Conservation (phyloP, 192 early-diverging fungal species). For the Backusella psychrophila region DNA sequence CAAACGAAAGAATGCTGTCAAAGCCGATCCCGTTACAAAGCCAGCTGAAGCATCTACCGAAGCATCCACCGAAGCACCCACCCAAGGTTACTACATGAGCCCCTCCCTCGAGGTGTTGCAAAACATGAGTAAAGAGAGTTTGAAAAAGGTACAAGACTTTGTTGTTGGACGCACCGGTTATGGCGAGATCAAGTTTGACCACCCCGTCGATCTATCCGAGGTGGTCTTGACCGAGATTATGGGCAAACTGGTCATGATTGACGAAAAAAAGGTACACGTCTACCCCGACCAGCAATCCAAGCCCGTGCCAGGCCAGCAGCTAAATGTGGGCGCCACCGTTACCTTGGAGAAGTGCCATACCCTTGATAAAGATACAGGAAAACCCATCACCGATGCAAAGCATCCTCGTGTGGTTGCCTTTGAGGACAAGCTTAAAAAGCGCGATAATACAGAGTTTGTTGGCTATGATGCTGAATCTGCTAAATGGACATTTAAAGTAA, state of each 20-base stretch:
- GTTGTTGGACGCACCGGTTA: slow-evolving; percentile 63
- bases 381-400: slow-evolving; percentile 62
- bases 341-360: slow-evolving; percentile 83
- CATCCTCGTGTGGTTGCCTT: slow-evolving; percentile 71
- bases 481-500: slow-evolving; percentile 88
- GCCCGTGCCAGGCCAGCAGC: slow-evolving; percentile 77
- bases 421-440: slow-evolving; percentile 62
- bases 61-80: neutral
- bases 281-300: slow-evolving; percentile 82
- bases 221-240: slow-evolving; percentile 61
- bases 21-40: neutral
- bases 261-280: slow-evolving; percentile 65
- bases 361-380: slow-evolving; percentile 70
- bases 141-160: slow-evolving; percentile 74
- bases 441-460: slow-evolving; percentile 77
- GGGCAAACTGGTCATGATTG: slow-evolving; percentile 75
- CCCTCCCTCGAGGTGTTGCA: slow-evolving; percentile 74
- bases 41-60: too few species aligned
- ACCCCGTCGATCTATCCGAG: slow-evolving; percentile 80
- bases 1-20: neutral
- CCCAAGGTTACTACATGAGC: slow-evolving; percentile 73
- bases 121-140: slow-evolving; percentile 64
- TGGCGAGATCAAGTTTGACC: slow-evolving; percentile 76
- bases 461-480: slow-evolving; percentile 72
- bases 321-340: slow-evolving; percentile 72